Base-by-base conservation (phyloP, 208 protist genomes). In the Porcisia deanei region DNA sequence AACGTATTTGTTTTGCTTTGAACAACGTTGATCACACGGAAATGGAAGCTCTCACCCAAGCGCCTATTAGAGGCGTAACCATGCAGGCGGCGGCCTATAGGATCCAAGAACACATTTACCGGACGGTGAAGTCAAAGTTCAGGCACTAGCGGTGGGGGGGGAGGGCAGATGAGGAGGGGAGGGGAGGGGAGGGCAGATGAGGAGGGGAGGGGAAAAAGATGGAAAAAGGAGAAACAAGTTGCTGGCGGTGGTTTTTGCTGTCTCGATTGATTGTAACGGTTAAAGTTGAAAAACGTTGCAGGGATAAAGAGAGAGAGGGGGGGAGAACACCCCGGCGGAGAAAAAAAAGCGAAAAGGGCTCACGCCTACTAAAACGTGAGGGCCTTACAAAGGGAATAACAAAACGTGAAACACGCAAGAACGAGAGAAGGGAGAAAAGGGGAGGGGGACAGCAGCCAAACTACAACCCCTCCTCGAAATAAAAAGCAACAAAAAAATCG, bases 1-100 rank as follows among this genome's bases (percentile, higher is more conserved):
- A 67, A 0, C 72, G 72, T 55, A 82, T 73, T 9, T 66, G 77
- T 73, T 9, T 66, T 41, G 18, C 65, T 47, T 45, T 69, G 72
- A 67, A 77, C 18, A 6, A 39, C 72, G 43, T 65, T 65, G 55
- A 49, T 77, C 47, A 64, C 34, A 47, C 39, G 49, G 9, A 60
- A 53, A 49, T 49, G 53, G 5, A 67, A 73, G 34, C 47, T 30
- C 20, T 47, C 39, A 45, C 30, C n/a, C 20, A 22, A 37, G 6
- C 22, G 18, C 12, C 18, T 57, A 18, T 39, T 20, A 12, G 66
- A 22, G 20, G 49, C n/a, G 30, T 2, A 12, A 25, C 63, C 43
- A 53, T 49, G 20, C 64, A 12, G 20, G 49, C 67, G 37, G 14
- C 34, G 34, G 73, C 39, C 25, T 53, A 43, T 18, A 5, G 22